phyloP scores from a whole-genome alignment of 2,329 filamentous ascomycete genomes.

The Fusarium bulbicola region DNA sequence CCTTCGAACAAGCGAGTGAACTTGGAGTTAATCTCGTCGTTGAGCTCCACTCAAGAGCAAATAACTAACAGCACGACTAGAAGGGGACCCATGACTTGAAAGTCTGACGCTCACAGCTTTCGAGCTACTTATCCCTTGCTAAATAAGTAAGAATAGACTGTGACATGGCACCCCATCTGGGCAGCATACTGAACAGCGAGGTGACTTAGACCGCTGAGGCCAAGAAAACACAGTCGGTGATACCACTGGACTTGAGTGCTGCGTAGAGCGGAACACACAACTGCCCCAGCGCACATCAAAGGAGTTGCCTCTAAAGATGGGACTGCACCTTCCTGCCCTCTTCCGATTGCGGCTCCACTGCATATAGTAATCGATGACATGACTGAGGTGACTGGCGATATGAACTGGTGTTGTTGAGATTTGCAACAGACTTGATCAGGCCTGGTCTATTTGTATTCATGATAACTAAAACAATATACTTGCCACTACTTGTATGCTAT shows the following conservation, averaged over 20 bases:
- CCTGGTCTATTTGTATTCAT: too few species aligned
- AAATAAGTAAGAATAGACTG: not conserved
- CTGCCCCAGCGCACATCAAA: not conserved
- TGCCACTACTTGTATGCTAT: too few species aligned
- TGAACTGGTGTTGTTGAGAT: rapidly evolving
- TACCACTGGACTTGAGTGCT: not conserved
- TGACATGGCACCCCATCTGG: not conserved
- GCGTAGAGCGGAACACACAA: not conserved
- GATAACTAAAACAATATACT: too few species aligned
- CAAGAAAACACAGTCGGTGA: not conserved
- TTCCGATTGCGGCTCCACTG: not conserved
- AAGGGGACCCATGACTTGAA: not conserved
- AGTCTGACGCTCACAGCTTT: not conserved
- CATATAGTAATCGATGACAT: not conserved
- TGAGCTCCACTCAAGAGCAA: rapidly evolving
- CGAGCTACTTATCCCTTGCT: not conserved
- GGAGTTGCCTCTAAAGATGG: not conserved
- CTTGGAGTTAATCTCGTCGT: not conserved
- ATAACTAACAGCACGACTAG: not conserved
- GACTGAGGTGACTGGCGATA: not conserved
- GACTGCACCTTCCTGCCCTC: not conserved
- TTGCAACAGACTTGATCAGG: not conserved
- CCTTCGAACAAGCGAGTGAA: not conserved
- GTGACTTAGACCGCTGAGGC: not conserved
- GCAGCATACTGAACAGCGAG: not conserved